Conservation (phyloP, 2,329 filamentous ascomycete species). For the Leptographium radiaticola region DNA sequence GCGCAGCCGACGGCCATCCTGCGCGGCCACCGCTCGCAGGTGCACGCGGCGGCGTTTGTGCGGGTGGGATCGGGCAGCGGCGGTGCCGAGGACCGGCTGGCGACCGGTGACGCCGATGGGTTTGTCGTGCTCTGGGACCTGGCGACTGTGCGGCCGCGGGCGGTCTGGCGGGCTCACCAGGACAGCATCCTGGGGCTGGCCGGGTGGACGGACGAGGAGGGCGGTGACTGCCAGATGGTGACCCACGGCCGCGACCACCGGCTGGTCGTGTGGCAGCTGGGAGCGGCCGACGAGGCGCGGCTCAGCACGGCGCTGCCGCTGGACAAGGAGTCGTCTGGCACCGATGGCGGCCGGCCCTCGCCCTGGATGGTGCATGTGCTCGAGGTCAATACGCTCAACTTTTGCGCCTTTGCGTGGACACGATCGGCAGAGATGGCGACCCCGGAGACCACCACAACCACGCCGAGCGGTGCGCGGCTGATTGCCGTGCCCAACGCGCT, state of each 20-base stretch:
- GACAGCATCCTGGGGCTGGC: slow-evolving; percentile 63
- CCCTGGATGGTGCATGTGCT: slow-evolving; percentile 82
- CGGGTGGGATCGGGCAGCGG: slow-evolving; percentile 6
- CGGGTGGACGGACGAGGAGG: slow-evolving; percentile 51
- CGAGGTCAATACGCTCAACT: slow-evolving; percentile 87
- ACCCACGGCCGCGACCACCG: slow-evolving; percentile 80
- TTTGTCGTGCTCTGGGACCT: slow-evolving; percentile 82
- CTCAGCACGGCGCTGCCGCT: slow-evolving; percentile 61
- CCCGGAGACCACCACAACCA: background rate
- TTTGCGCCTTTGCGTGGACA: slow-evolving; percentile 63
- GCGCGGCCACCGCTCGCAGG: slow-evolving; percentile 70
- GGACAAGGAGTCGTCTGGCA: slow-evolving; percentile 27
- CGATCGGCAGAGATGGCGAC: slow-evolving; percentile 22
- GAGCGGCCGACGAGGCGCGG: slow-evolving; percentile 41
- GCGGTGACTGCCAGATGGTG: slow-evolving; percentile 42
- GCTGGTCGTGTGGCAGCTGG: slow-evolving; percentile 72
- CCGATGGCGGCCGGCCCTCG: slow-evolving; percentile 30
- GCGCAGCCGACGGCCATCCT: slow-evolving; percentile 49
- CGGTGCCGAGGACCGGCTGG: slow-evolving; percentile 54
- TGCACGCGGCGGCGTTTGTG: slow-evolving; percentile 23
- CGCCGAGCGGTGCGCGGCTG: slow-evolving; percentile 21
- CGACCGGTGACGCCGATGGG: slow-evolving; percentile 82
- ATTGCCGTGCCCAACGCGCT: slow-evolving; percentile 72
- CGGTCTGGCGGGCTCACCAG: slow-evolving; percentile 77
- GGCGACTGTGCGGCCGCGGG: slow-evolving; percentile 63